These are phyloP conservation scores for Aspergillus biplanus DNA, from an alignment of 495 filamentous ascomycete genomes.

Conservation along the genomic window DNA sequence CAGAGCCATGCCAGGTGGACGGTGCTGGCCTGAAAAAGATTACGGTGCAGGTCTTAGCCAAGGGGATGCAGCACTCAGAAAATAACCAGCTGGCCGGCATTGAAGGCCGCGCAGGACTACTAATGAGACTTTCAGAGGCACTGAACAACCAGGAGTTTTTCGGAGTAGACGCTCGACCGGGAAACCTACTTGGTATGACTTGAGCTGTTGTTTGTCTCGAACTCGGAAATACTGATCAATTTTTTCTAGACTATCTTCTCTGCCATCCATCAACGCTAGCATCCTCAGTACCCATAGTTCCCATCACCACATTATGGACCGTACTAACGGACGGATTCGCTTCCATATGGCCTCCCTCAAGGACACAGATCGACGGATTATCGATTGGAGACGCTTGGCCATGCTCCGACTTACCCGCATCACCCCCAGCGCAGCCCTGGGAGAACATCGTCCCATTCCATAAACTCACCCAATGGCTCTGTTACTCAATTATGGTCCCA, in stretches of 20 bases:
- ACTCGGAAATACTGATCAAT: constrained; percentile 10
- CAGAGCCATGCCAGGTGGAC: constrained; percentile 87
- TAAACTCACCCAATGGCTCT: constrained; percentile 77
- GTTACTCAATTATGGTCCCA: constrained; percentile 72
- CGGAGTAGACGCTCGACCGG: constrained; percentile 81
- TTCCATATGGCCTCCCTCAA: constrained; percentile 85
- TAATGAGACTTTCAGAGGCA: constrained; percentile 76
- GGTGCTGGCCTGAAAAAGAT: constrained; percentile 76
- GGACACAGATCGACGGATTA: constrained; percentile 86
- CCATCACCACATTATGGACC: constrained; percentile 89
- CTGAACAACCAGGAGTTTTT: constrained; percentile 84
- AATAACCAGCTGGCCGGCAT: constrained; percentile 85
- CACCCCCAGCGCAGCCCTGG: constrained; percentile 77
- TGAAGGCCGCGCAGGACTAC: constrained; percentile 80
- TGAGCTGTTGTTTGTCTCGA: neutral
- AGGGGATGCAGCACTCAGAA: constrained; percentile 81
- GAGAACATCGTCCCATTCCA: constrained; percentile 90
- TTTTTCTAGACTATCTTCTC: constrained; percentile 78
- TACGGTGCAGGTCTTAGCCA: constrained; percentile 72
- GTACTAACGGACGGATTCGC: constrained; percentile 86
- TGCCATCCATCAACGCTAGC: constrained; percentile 85
- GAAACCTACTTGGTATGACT: constrained; percentile 87
- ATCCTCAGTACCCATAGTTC: constrained; percentile 82
- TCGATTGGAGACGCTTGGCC: constrained; percentile 95
- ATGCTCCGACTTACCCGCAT: constrained; percentile 77